A percentile compares a stretch with the other conserved stretches of the same genome.
phyloP scores from a whole-genome alignment of 805 yeast species.

The Candida tammaniensis region DNA sequence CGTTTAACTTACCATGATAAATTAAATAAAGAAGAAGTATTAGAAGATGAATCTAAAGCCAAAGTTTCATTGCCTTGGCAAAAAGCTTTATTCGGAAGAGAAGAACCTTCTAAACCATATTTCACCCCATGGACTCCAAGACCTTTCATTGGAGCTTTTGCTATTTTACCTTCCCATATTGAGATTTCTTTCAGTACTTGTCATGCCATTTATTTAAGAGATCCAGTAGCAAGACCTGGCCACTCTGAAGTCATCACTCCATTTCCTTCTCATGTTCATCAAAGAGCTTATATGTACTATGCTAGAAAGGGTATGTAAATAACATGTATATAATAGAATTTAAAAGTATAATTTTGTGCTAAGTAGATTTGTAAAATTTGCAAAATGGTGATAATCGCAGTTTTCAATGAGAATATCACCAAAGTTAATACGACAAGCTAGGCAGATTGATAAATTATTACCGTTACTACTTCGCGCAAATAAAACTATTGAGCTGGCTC shows the following conservation, averaged over 20 bases:
- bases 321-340: slow-evolving; percentile 4
- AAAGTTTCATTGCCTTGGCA: slow-evolving; percentile 77
- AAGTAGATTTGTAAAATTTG: neutral
- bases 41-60: slow-evolving; percentile 50
- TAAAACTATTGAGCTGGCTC: slow-evolving; percentile 38
- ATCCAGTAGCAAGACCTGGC: slow-evolving; percentile 96
- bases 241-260: slow-evolving; percentile 95
- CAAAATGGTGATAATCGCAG: neutral
- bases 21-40: slow-evolving; percentile 42
- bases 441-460: slow-evolving; percentile 21
- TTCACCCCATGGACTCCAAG: slow-evolving; percentile 98
- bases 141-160: slow-evolving; percentile 88
- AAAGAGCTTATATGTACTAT: slow-evolving; percentile 94
- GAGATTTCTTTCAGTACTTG: slow-evolving; percentile 90
- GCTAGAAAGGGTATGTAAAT: slow-evolving; percentile 59
- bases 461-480: slow-evolving; percentile 34
- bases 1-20: slow-evolving; percentile 31
- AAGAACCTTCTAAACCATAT: slow-evolving; percentile 72
- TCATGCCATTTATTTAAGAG: slow-evolving; percentile 94
- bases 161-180: slow-evolving; percentile 86
- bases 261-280: slow-evolving; percentile 75
- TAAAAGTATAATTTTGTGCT: no score
- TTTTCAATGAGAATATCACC: slow-evolving; percentile 28
- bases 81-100: slow-evolving; percentile 70
- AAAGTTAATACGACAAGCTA: slow-evolving; percentile 25